Conservation (phyloP, 768 basidiomycete species). For the Sarcodon aspratus region DNA sequence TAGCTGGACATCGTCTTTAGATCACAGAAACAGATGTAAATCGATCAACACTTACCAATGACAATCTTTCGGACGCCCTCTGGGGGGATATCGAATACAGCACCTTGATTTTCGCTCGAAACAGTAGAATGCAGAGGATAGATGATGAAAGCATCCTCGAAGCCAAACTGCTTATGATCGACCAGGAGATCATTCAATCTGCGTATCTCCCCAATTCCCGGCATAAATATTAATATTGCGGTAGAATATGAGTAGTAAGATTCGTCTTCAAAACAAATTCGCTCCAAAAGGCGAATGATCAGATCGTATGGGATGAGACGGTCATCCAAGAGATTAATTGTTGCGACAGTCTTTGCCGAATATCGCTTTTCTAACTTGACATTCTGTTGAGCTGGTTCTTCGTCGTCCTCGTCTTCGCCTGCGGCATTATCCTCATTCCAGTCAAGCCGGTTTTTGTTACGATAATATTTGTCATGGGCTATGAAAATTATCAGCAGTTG, state of each 20-base stretch:
- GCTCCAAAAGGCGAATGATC: constrained; percentile 73
- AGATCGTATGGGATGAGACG: constrained; percentile 87
- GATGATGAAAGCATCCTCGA: constrained; percentile 50
- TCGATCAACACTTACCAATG: constrained; percentile 44
- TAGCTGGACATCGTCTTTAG: constrained; percentile 34
- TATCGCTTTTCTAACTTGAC: constrained; percentile 70
- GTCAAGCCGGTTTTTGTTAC: constrained; percentile 50
- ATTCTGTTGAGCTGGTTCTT: constrained; percentile 27
- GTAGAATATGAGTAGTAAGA: constrained; percentile 47
- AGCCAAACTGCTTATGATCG: constrained; percentile 67
- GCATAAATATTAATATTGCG: constrained; percentile 88
- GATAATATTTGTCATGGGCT: constrained; percentile 58
- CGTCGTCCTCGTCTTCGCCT: constrained; percentile 61
- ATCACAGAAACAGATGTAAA: constrained; percentile 3
- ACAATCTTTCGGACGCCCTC: constrained; percentile 83
- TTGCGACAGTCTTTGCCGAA: constrained; percentile 58
- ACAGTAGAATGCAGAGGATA: constrained; percentile 89
- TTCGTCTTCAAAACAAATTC: constrained; percentile 62
- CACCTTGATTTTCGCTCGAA: constrained; percentile 82
- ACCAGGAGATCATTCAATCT: constrained; percentile 71
- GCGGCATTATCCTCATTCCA: constrained; percentile 67
- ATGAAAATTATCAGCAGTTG: constrained; percentile 1
- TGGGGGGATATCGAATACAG: constrained; percentile 85
- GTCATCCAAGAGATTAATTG: constrained; percentile 81
- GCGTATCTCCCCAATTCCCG: constrained; percentile 89